Conservation (phyloP, 441 rosid species). For the Mallotus japonicus region DNA sequence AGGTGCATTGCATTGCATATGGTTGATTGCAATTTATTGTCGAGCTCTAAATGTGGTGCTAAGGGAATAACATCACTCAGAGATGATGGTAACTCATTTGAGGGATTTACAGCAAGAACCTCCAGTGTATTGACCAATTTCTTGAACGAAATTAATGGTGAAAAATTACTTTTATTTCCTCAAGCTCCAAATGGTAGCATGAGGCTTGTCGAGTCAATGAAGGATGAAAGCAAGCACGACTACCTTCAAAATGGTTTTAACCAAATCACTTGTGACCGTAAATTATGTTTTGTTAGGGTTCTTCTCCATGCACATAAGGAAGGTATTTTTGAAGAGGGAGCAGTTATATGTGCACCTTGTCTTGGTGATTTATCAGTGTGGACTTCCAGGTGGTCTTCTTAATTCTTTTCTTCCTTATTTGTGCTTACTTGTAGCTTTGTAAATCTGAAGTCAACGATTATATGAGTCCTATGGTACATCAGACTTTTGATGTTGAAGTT, state of each 20-base stretch:
- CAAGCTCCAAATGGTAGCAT: conserved; percentile 29
- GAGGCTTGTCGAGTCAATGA: conserved; percentile 32
- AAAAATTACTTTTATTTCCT: conserved; percentile 48
- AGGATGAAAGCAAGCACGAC: conserved; percentile 37
- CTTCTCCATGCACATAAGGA: conserved; percentile 68
- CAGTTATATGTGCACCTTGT: conserved; percentile 70
- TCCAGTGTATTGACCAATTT: conserved; percentile 39
- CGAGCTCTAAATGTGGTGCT: conserved; percentile 17
- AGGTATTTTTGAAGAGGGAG: conserved; percentile 86
- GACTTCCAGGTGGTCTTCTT: conserved; percentile 52
- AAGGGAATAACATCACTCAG: conserved; percentile 20
- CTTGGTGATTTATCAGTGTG: conserved; percentile 48
- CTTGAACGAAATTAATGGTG: conserved; percentile 38
- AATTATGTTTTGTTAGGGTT: conserved; percentile 70
- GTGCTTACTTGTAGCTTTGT: neutral
- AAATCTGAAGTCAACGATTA: neutral
- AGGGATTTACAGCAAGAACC: conserved; percentile 63
- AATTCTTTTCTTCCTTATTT: neutral
- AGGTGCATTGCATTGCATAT: conserved; percentile 19
- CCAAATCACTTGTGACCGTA: conserved; percentile 32
- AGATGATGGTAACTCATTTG: conserved; percentile 30
- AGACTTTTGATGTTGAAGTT: neutral
- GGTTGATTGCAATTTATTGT: conserved; percentile 17
- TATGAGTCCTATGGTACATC: neutral
- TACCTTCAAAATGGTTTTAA: conserved; percentile 28